Conservation (phyloP, 2,329 filamentous ascomycete genomes). For the Colletotrichum viniferum region DNA sequence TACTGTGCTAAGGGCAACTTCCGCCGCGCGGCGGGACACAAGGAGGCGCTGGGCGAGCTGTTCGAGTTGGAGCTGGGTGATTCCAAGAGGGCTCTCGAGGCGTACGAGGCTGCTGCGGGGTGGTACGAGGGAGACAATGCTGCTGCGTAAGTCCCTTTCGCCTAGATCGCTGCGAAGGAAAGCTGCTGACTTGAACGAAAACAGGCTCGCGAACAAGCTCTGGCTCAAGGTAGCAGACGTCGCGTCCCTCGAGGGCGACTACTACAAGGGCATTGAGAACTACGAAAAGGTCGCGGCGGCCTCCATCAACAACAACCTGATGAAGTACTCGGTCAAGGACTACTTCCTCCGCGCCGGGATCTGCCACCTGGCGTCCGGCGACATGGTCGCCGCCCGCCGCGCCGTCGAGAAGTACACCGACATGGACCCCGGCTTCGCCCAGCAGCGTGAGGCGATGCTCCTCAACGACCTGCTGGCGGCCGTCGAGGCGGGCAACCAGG, state of each 20-base stretch:
- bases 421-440: constrained; percentile 76
- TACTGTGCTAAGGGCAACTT: constrained; percentile 93
- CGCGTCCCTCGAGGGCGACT: constrained; percentile 80
- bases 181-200: neutral
- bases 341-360: constrained; percentile 95
- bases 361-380: constrained; percentile 77
- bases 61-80: constrained; percentile 85
- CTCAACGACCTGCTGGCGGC: constrained; percentile 77
- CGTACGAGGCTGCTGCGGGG: constrained; percentile 82
- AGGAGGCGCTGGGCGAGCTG: constrained; percentile 86
- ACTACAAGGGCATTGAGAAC: constrained; percentile 79
- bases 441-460: constrained; percentile 81
- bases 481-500: constrained; percentile 78
- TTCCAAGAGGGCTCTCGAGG: constrained; percentile 76
- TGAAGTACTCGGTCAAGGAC: constrained; percentile 94
- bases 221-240: constrained; percentile 93
- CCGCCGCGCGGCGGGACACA: constrained; percentile 85
- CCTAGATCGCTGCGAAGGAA: neutral
- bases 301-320: constrained; percentile 86
- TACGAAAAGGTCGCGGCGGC: constrained; percentile 84
- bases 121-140: constrained; percentile 93
- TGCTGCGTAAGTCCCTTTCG: constrained; percentile 65
- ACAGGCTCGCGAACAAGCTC: constrained; percentile 87
- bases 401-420: constrained; percentile 85
- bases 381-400: constrained; percentile 78